A percentile compares a stretch with the other conserved stretches of the same genome.
Evolutionary conservation across 306 rosid species (phyloP).

Genomic region (Senna tora): DNA sequence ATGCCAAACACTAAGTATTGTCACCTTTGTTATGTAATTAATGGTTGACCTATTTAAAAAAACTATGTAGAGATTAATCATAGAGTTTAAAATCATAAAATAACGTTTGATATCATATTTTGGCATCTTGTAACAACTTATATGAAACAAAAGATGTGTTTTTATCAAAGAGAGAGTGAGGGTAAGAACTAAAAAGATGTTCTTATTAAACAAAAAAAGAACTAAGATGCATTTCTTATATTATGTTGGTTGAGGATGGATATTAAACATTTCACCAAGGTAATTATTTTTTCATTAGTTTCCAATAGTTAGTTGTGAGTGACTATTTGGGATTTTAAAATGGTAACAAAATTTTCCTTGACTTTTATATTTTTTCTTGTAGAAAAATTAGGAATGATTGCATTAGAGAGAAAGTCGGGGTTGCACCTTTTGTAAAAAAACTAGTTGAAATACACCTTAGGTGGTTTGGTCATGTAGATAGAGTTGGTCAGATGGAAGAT

Average conservation of each 20-base stretch:
- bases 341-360: neutral
- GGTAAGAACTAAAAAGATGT: too few species aligned
- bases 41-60: neutral
- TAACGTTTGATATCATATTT: neutral
- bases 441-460: too few species aligned
- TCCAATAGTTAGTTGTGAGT: conserved; percentile 11
- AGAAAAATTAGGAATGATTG: too few species aligned
- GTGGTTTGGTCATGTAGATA: too few species aligned
- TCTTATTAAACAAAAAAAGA: too few species aligned
- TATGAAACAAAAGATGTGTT: neutral
- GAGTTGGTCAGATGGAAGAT: too few species aligned
- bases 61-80: neutral
- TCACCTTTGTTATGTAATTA: neutral
- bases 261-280: neutral
- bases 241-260: neutral
- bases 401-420: too few species aligned
- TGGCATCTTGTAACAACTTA: neutral
- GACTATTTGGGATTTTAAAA: neutral
- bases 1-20: neutral
- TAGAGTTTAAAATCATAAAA: neutral
- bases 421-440: too few species aligned
- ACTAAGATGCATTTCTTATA: neutral
- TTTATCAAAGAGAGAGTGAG: neutral
- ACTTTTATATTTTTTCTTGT: neutral
- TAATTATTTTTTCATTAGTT: neutral